These are phyloP conservation scores for Didymella pomorum DNA, from an alignment of 2,329 filamentous ascomycete species.

Conservation along the genomic window DNA sequence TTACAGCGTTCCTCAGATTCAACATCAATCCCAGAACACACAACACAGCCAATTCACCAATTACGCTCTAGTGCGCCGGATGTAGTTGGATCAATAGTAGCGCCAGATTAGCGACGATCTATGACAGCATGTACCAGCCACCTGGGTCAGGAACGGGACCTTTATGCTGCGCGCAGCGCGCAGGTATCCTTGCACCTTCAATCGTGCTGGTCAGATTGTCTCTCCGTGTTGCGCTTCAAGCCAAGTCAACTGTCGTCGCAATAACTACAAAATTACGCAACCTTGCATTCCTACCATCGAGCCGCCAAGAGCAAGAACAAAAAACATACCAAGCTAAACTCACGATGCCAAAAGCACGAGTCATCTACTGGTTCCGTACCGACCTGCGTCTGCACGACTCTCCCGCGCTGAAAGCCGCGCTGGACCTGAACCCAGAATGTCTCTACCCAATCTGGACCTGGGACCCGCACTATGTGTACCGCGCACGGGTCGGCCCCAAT, in stretches of 20 bases:
- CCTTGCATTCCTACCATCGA: neutral
- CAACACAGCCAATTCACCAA: neutral
- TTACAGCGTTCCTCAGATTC: no score
- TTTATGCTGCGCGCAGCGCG: conserved; percentile 17
- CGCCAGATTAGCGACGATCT: conserved; percentile 41
- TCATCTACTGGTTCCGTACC: conserved; percentile 82
- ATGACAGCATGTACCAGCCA: conserved; percentile 43
- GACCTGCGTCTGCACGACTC: conserved; percentile 81
- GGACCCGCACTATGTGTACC: conserved; percentile 83
- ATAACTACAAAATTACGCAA: neutral
- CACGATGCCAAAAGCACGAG: conserved; percentile 57
- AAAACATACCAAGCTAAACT: neutral
- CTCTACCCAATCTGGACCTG: conserved; percentile 82
- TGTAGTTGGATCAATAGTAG: neutral
- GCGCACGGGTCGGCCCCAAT: conserved; percentile 73
- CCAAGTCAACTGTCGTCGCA: neutral
- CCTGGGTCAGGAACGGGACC: conserved; percentile 17
- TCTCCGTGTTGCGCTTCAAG: neutral
- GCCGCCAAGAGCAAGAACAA: neutral
- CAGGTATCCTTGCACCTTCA: neutral
- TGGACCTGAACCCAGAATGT: conserved; percentile 72
- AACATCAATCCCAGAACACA: no score
- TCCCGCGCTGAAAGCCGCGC: conserved; percentile 73
- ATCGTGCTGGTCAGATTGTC: neutral
- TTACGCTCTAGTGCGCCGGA: neutral